A percentile compares a stretch with the other conserved stretches of the same genome.
Conservation (phyloP, 2,329 filamentous ascomycete genomes). For the Ophiostoma montium region DNA sequence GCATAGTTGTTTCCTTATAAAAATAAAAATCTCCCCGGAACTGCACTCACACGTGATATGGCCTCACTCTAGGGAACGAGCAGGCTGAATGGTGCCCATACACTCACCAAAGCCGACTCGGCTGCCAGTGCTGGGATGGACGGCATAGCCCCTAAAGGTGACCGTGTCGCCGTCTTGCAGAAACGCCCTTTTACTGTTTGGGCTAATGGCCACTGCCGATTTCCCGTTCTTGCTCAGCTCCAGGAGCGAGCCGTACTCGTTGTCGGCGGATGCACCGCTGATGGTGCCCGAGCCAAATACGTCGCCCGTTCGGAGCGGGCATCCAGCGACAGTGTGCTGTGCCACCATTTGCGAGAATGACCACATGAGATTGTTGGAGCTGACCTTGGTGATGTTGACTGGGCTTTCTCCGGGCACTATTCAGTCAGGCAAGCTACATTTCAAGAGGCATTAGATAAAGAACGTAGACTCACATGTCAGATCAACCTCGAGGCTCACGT, state of each 20-base stretch:
- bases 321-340: slow-evolving; percentile 67
- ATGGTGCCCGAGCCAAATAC: slow-evolving; percentile 70
- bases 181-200: slow-evolving; percentile 27
- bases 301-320: slow-evolving; percentile 60
- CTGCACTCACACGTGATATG: too few relatives aligned
- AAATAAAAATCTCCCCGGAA: too few relatives aligned
- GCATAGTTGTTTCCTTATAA: neutral
- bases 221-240: slow-evolving; percentile 32
- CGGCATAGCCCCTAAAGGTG: slow-evolving; percentile 23
- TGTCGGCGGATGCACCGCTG: slow-evolving; percentile 25
- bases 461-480: neutral
- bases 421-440: neutral
- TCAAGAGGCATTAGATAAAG: too few relatives aligned
- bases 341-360: slow-evolving; percentile 76
- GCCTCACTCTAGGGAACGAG: slow-evolving; percentile 2
- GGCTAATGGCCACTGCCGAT: slow-evolving; percentile 24
- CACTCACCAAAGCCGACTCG: slow-evolving; percentile 33
- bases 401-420: neutral
- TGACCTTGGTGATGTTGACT: slow-evolving; percentile 19
- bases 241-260: slow-evolving; percentile 27
- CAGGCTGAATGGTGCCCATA: slow-evolving; percentile 5
- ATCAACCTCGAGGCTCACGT: slow-evolving; percentile 9
- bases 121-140: slow-evolving; percentile 15
- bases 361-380: slow-evolving; percentile 50
- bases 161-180: slow-evolving; percentile 32